Percentiles rank a stretch among this genome's conserved stretches.
phyloP scores from a whole-genome alignment of 768 basidiomycete species.

The Pulveroboletus ravenelii region DNA sequence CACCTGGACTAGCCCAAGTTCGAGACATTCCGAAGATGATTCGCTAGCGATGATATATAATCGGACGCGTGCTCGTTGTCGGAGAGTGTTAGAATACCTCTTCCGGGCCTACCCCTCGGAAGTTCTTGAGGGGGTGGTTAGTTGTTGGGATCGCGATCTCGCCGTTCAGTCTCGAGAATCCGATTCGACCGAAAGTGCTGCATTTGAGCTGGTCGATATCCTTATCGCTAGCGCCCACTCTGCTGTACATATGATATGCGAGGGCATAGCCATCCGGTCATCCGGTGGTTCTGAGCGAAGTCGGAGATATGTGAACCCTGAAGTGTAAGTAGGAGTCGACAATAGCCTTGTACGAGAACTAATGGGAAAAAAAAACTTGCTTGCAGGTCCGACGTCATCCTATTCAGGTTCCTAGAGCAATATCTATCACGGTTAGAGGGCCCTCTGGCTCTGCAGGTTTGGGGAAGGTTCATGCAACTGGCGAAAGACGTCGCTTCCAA shows the following conservation, averaged over 20 bases:
- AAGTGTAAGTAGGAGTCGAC: conserved; percentile 48
- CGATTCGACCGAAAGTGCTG: conserved; percentile 40
- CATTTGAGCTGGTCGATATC: conserved; percentile 80
- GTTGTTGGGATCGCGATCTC: conserved; percentile 70
- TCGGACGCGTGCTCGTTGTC: conserved; percentile 64
- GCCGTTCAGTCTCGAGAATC: conserved; percentile 42
- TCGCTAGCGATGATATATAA: conserved; percentile 62
- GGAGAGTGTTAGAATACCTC: conserved; percentile 77
- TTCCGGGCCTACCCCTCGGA: conserved; percentile 78
- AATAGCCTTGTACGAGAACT: neutral
- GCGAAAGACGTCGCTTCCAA: conserved; percentile 71
- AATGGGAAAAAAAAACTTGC: neutral
- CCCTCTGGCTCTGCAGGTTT: conserved; percentile 89
- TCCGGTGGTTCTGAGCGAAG: conserved; percentile 51
- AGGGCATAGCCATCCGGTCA: conserved; percentile 65
- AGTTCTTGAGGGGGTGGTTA: conserved; percentile 77
- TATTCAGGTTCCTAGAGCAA: conserved; percentile 87
- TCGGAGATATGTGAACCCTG: conserved; percentile 59
- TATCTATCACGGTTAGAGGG: conserved; percentile 84
- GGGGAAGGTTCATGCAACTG: conserved; percentile 73
- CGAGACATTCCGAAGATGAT: conserved; percentile 57
- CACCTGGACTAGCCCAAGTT: conserved; percentile 42
- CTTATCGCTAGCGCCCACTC: conserved; percentile 82
- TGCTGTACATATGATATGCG: conserved; percentile 85
- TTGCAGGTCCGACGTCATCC: conserved; percentile 58